These are phyloP conservation scores for Cadophora sp. DNA, from an alignment of 2,329 filamentous ascomycete genomes.

Conservation along the genomic window DNA sequence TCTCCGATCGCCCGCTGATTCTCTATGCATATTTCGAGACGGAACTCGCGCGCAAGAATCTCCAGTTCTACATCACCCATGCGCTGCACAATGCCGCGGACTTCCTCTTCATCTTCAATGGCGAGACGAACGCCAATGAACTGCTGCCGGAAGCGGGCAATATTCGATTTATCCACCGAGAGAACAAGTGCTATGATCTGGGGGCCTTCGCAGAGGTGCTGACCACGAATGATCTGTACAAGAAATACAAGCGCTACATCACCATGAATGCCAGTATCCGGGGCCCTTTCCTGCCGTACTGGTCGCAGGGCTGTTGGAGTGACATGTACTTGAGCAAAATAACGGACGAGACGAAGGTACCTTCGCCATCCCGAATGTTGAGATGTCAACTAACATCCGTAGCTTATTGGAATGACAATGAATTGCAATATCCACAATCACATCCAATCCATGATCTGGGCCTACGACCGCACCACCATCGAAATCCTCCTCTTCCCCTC, in stretches of 20 bases:
- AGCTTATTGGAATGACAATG: conserved; percentile 43
- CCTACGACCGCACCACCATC: conserved; percentile 38
- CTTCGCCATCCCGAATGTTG: background rate
- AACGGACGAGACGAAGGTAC: conserved; percentile 38
- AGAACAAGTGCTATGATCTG: conserved; percentile 42
- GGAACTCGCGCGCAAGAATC: conserved; percentile 35
- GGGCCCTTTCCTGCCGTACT: conserved; percentile 42
- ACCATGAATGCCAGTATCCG: conserved; percentile 43
- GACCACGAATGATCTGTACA: conserved; percentile 37
- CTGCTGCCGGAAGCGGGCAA: conserved; percentile 35
- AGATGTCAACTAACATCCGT: conserved; percentile 14
- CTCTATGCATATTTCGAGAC: conserved; percentile 42
- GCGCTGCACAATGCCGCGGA: conserved; percentile 40
- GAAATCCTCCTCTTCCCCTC: conserved; percentile 38
- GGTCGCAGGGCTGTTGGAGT: conserved; percentile 40
- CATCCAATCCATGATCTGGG: conserved; percentile 43
- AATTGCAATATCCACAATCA: conserved; percentile 37
- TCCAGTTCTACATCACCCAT: conserved; percentile 41
- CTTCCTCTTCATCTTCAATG: conserved; percentile 43
- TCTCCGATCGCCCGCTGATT: conserved; percentile 36
- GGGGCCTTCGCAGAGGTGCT: conserved; percentile 41
- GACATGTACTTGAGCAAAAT: conserved; percentile 39
- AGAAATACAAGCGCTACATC: conserved; percentile 41
- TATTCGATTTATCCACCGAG: conserved; percentile 34
- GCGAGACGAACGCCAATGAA: conserved; percentile 33